These are phyloP conservation scores for Fraxinus floribunda DNA, from an alignment of 305 asterid species.

Conservation along the genomic window DNA sequence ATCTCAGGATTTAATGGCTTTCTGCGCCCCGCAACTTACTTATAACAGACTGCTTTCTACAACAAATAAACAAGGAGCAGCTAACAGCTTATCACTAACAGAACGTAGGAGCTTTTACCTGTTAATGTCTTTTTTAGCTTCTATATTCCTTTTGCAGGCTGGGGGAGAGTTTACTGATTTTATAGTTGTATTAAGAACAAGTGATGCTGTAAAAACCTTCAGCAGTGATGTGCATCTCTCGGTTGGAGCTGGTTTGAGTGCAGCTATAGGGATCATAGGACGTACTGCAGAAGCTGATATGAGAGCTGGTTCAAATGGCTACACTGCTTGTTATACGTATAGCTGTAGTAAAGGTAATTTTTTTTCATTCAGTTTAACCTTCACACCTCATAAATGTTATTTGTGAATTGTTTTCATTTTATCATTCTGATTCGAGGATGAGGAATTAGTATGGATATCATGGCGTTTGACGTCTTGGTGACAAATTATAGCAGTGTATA, in stretches of 20 bases:
- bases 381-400: neutral
- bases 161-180: conserved; percentile 97
- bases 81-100: neutral
- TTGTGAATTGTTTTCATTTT: neutral
- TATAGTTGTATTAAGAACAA: conserved; percentile 76
- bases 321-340: conserved; percentile 79
- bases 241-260: conserved; percentile 89
- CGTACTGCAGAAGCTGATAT: conserved; percentile 95
- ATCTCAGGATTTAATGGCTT: neutral
- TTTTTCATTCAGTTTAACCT: neutral
- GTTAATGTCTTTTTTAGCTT: neutral
- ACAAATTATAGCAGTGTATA: neutral
- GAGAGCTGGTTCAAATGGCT: conserved; percentile 72
- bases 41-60: neutral
- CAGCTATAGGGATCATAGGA: conserved; percentile 78
- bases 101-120: neutral
- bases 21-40: neutral
- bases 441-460: neutral
- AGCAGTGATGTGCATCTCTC: conserved; percentile 70
- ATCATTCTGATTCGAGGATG: neutral
- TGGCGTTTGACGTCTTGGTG: neutral
- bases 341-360: conserved; percentile 90
- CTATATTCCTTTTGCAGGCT: conserved; percentile 50
- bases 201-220: conserved; percentile 77
- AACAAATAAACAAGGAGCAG: neutral